A percentile compares a stretch with the other conserved stretches of the same genome.
These are phyloP conservation scores for Fusarium cyanostomum DNA, from an alignment of 2,329 filamentous ascomycete genomes.

Conservation along the genomic window DNA sequence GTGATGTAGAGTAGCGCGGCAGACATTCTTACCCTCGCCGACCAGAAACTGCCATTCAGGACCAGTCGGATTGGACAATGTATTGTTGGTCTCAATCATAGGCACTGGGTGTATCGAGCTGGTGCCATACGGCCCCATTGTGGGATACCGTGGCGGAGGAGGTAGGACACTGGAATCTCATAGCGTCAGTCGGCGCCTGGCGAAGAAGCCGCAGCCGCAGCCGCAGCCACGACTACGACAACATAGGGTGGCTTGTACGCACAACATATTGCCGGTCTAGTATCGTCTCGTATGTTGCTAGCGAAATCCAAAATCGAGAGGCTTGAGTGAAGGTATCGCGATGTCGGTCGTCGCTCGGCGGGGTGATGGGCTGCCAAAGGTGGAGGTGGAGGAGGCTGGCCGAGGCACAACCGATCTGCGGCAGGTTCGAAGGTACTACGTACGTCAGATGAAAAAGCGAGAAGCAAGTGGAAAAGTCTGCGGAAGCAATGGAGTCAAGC, in stretches of 20 bases:
- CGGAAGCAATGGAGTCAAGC: background rate
- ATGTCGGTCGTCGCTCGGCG: conserved; percentile 19
- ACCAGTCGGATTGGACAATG: conserved; percentile 79
- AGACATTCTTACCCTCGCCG: conserved; percentile 75
- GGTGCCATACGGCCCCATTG: conserved; percentile 74
- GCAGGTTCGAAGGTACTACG: conserved; percentile 18
- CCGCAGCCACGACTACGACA: background rate
- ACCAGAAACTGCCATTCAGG: conserved; percentile 90
- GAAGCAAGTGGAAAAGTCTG: background rate
- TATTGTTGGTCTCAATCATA: conserved; percentile 95
- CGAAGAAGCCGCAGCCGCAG: conserved; percentile 16
- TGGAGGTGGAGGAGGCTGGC: conserved; percentile 21
- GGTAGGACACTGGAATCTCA: conserved; percentile 74
- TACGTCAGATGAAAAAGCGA: background rate
- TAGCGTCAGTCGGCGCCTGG: conserved; percentile 31
- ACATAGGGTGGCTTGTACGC: conserved; percentile 19
- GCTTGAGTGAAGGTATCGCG: conserved; percentile 12
- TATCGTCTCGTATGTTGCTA: background rate
- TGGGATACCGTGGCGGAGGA: conserved; percentile 85
- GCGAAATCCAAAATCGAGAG: background rate
- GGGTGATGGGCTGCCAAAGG: conserved; percentile 2
- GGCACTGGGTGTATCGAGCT: conserved; percentile 73
- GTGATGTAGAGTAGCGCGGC: background rate
- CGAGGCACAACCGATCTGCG: conserved; percentile 27
- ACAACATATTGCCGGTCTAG: conserved; percentile 39